phyloP scores from a whole-genome alignment of 2,329 filamentous ascomycete species.

The Neopestalotiopsis rosae region DNA sequence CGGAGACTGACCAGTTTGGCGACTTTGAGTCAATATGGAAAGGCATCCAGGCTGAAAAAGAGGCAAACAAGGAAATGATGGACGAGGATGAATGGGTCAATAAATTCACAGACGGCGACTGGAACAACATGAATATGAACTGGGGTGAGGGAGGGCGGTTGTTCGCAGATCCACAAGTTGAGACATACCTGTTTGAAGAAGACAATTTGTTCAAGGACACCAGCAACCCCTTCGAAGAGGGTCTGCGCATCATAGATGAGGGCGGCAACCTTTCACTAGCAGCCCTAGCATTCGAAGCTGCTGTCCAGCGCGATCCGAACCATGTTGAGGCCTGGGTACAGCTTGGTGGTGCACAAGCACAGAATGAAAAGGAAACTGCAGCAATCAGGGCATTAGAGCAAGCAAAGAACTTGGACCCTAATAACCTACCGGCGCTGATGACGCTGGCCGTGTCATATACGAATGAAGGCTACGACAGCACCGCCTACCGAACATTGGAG shows the following conservation, averaged over 20 bases:
- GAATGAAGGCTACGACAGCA: constrained; percentile 97
- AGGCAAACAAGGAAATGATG: constrained; percentile 70
- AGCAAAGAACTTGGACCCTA: constrained; percentile 84
- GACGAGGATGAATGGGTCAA: constrained; percentile 67
- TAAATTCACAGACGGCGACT: constrained; percentile 79
- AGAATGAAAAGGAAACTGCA: constrained; percentile 97
- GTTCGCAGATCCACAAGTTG: constrained; percentile 75
- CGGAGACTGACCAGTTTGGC: constrained; percentile 77
- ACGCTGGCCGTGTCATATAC: constrained; percentile 95
- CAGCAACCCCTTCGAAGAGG: constrained; percentile 88
- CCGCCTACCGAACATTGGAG: constrained; percentile 93
- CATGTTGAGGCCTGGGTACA: constrained; percentile 95
- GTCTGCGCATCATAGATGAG: constrained; percentile 88
- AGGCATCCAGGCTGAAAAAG: constrained; percentile 79
- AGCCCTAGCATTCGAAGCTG: constrained; percentile 93
- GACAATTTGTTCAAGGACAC: constrained; percentile 88
- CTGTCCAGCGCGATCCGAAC: constrained; percentile 84
- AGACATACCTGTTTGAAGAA: constrained; percentile 93
- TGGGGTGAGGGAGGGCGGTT: constrained; percentile 55
- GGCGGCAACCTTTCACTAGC: constrained; percentile 94
- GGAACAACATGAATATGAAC: constrained; percentile 73
- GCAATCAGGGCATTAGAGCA: constrained; percentile 94
- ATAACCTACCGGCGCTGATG: constrained; percentile 90
- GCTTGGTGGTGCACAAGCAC: constrained; percentile 89
- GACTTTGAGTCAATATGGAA: constrained; percentile 92